These are phyloP conservation scores for Scutellaria galericulata DNA, from an alignment of 257 asterid species.

Conservation along the genomic window DNA sequence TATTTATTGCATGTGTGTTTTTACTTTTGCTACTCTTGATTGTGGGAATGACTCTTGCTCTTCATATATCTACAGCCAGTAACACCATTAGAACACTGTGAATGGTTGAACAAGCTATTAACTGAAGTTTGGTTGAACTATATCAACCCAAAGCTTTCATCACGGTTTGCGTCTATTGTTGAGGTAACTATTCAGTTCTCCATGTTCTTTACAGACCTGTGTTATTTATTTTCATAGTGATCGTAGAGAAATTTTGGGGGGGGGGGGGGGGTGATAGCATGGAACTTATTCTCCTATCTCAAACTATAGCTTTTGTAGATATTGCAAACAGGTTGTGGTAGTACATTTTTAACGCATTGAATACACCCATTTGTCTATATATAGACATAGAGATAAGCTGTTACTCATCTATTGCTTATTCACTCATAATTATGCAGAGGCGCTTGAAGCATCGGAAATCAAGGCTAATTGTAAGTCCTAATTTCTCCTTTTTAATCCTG, in stretches of 20 bases:
- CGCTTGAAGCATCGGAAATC: conserved; percentile 88
- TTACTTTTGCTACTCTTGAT: conserved; percentile 1
- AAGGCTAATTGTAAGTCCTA: conserved; percentile 76
- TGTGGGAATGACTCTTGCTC: conserved; percentile 18
- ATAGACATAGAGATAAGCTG: neutral
- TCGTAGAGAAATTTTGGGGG: too few relatives aligned
- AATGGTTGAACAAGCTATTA: conserved; percentile 93
- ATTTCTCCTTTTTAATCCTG: conserved; percentile 25
- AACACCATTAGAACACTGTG: conserved; percentile 96
- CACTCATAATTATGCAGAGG: conserved; percentile 60
- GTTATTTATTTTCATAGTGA: neutral
- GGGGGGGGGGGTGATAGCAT: neutral
- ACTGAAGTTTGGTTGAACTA: conserved; percentile 79
- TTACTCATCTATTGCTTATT: conserved; percentile 25
- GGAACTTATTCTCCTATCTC: neutral
- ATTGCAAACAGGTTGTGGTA: neutral
- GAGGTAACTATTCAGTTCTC: conserved; percentile 62
- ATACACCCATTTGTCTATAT: neutral
- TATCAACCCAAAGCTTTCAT: conserved; percentile 82
- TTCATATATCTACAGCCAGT: conserved; percentile 52
- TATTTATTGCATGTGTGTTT: neutral
- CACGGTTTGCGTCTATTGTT: conserved; percentile 76
- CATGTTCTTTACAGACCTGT: conserved; percentile 4
- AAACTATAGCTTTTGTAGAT: neutral
- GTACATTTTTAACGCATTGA: neutral